These are phyloP conservation scores for Gracilaria caudata DNA, from an alignment of 23 red algal species.

Conservation along the genomic window DNA sequence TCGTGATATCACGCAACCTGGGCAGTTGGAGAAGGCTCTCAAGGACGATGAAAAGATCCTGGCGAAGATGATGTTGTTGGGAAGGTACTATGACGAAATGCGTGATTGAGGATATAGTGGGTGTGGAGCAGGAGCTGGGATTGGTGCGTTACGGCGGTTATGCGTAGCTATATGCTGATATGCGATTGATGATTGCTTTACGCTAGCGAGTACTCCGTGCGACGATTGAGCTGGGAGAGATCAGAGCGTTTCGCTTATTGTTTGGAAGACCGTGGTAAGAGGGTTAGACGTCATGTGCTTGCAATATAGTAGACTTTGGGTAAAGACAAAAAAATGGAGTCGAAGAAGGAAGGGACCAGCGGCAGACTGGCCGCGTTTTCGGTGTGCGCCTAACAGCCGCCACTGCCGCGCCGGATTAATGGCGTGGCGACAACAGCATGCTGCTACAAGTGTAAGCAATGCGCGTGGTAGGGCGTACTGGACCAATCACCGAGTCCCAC, in stretches of 20 bases:
- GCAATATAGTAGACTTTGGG: not conserved
- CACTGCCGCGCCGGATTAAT: not conserved
- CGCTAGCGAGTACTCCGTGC: not conserved
- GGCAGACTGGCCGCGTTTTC: no score
- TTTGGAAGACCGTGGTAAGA: not conserved
- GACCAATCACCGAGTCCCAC: not conserved
- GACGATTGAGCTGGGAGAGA: no score
- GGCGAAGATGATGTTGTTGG: slow-evolving; percentile 68
- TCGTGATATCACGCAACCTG: slow-evolving; percentile 49
- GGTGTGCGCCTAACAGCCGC: no score
- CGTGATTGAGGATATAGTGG: not conserved
- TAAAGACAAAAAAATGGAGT: not conserved
- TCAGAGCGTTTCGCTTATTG: not conserved
- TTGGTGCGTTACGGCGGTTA: not conserved
- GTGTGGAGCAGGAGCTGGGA: not conserved
- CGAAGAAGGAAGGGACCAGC: no score
- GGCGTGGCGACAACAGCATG: not conserved
- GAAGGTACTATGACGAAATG: slow-evolving; percentile 59
- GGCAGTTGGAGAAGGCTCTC: slow-evolving; percentile 40
- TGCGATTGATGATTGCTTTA: not conserved
- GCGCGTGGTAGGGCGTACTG: not conserved
- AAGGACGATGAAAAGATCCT: slow-evolving; percentile 58
- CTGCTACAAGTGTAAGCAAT: not conserved
- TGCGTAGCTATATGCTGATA: not conserved
- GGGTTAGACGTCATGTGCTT: not conserved